Evolutionary conservation across 208 protist species (phyloP).

Genomic region (Trypanosoma rangeli): DNA sequence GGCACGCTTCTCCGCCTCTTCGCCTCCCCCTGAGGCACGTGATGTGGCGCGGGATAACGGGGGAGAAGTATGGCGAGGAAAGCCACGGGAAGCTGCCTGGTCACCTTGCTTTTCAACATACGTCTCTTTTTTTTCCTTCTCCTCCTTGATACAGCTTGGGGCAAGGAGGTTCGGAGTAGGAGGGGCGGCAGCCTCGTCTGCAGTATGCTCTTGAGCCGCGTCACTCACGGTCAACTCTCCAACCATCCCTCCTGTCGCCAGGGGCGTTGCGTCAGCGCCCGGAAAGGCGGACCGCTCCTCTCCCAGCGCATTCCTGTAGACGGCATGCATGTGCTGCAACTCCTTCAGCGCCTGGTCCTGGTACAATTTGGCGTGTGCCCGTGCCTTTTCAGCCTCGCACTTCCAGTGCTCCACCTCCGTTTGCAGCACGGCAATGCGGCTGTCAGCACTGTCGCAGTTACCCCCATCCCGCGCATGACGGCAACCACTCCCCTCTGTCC

Average conservation of each 20-base stretch:
- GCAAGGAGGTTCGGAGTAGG: not conserved
- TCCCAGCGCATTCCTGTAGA: slow-evolving; percentile 8
- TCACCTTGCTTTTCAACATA: not conserved
- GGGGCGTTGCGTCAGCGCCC: not conserved
- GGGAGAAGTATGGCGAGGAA: not conserved
- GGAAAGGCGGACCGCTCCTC: not conserved
- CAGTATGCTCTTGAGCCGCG: not conserved
- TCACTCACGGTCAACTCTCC: not conserved
- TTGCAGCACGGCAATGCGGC: not conserved
- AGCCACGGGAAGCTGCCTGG: not conserved
- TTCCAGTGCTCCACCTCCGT: slow-evolving; percentile 2
- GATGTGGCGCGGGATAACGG: not conserved
- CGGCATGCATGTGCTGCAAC: slow-evolving; percentile 14
- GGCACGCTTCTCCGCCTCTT: too few relatives aligned
- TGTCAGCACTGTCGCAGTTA: not conserved
- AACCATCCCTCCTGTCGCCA: not conserved
- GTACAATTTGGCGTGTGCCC: not conserved
- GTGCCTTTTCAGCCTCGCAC: not conserved
- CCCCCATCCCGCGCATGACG: not conserved
- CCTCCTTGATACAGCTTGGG: not conserved
- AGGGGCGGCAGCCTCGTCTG: not conserved
- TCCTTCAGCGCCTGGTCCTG: slow-evolving; percentile 4
- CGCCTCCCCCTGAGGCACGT: not conserved
- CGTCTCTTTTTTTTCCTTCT: not conserved
- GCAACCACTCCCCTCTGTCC: not conserved